phyloP scores from a whole-genome alignment of 2,329 filamentous ascomycete genomes.

The Fusarium sp. region DNA sequence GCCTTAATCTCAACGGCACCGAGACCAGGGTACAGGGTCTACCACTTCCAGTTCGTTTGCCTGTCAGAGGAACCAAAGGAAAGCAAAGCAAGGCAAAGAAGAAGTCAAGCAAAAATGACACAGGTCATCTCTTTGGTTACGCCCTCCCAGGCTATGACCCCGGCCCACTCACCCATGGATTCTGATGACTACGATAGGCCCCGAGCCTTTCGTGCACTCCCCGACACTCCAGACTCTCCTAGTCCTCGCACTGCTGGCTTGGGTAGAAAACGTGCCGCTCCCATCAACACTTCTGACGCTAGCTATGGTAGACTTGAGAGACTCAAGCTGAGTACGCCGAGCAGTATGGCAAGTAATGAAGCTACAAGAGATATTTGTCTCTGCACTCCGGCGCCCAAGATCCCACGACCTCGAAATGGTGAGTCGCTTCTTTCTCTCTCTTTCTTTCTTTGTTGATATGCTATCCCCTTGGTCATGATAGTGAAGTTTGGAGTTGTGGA shows the following conservation, averaged over 20 bases:
- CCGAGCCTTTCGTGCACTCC: constrained; percentile 30
- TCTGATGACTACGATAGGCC: constrained; percentile 36
- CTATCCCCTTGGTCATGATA: not conserved
- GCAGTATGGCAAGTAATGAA: constrained; percentile 44
- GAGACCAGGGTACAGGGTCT: constrained; percentile 19
- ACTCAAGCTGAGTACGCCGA: constrained; percentile 43
- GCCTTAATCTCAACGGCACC: constrained; percentile 5
- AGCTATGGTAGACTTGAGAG: constrained; percentile 49
- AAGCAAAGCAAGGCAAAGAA: not conserved
- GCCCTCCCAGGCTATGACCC: constrained; percentile 40
- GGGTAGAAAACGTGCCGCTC: constrained; percentile 56
- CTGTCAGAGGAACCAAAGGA: constrained; percentile 5
- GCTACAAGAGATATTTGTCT: constrained; percentile 61
- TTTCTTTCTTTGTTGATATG: constrained; percentile 28
- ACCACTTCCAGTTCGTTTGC: constrained; percentile 31
- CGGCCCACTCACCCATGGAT: constrained; percentile 38
- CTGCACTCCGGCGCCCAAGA: constrained; percentile 65
- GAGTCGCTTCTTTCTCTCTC: constrained; percentile 46
- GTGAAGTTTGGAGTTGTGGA: constrained; percentile 3
- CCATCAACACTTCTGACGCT: constrained; percentile 58
- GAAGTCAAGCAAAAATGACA: constrained; percentile 37
- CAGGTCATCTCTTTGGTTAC: constrained; percentile 43
- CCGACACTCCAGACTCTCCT: constrained; percentile 40
- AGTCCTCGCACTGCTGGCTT: constrained; percentile 39
- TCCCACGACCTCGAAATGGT: constrained; percentile 69